Evolutionary conservation across 78 protist species (phyloP), one percentile per base, ranked within the genome.

Genomic region (Pigoraptor vietnamica): DNA sequence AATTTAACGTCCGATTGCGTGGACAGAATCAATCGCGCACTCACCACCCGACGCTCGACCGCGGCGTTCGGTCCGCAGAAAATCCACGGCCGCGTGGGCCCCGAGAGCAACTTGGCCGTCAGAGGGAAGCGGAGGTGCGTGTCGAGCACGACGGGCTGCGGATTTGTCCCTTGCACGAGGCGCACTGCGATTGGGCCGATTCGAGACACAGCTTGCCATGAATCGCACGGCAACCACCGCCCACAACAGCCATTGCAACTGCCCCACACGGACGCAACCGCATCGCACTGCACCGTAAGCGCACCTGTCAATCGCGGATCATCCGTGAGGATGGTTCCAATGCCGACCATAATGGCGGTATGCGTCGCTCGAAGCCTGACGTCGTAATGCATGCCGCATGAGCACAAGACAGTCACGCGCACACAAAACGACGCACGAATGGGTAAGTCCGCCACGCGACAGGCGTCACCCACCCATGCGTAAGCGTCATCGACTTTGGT

Each of bases 91-190:
- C 32, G 21, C 34, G 32, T 14, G 9, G 84, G 84, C 2, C 24
- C 6, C 29, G 24, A 33, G 37, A 91, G 90, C 40, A 91, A 34
- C 35, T 34, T 32, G n/a, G 37, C 2, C 34, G 29, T 19, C 48
- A 81, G 36, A 21, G 93, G 93, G 24, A 79, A 23, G n/a, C 93
- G 90, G 88, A 92, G 91, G 79, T 88, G 86, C 1, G 91, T 81
- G 91, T 92, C 94, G 2, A 92, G 89, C 79, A 92, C 83, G 2
- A 92, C 83, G 38, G 94, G 94, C 83, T 34, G 81, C 32, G 94
- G 94, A 39, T 92, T 82, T 29, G n/a, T 35, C 19, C 84, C 84
- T 2, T 14, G 32, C 84, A 79, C 84, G 84, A 79, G 84, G 84
- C 84, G 84, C 21, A 79, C 84, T 48, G 67, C 14, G 67, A 48